phyloP scores from a whole-genome alignment of 2,329 filamentous ascomycete genomes.

The Paracorniculantispora psalliotae region DNA sequence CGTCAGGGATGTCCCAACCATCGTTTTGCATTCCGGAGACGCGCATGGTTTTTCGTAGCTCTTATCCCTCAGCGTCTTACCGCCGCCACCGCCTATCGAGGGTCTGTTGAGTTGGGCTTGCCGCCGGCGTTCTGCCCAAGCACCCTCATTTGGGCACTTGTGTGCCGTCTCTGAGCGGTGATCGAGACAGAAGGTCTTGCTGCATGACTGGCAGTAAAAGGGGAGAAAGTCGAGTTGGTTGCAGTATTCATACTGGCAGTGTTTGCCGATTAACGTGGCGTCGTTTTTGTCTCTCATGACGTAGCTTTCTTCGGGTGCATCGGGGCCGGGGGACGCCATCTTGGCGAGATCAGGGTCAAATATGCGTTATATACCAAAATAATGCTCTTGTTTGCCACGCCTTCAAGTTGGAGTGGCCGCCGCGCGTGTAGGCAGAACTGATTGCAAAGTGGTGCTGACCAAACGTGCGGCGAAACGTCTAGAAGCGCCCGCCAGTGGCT shows the following conservation, averaged over 20 bases:
- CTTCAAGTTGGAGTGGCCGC: background rate
- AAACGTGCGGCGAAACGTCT: conserved; percentile 12
- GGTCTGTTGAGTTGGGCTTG: conserved; percentile 48
- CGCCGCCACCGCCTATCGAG: conserved; percentile 44
- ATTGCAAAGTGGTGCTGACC: conserved; percentile 12
- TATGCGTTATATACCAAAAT: background rate
- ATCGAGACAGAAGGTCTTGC: conserved; percentile 81
- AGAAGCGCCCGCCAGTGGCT: conserved; percentile 10
- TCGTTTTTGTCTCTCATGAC: conserved; percentile 70
- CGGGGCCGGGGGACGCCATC: conserved; percentile 48
- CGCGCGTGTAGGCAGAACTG: conserved; percentile 8
- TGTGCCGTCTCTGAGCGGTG: conserved; percentile 85
- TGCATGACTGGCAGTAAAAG: conserved; percentile 88
- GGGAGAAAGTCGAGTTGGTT: conserved; percentile 94
- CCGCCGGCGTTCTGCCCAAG: conserved; percentile 56
- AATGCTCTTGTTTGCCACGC: background rate
- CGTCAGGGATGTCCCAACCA: conserved; percentile 62
- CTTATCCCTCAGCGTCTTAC: conserved; percentile 48
- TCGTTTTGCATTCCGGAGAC: conserved; percentile 60
- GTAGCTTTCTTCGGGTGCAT: conserved; percentile 51
- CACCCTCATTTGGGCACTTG: conserved; percentile 56
- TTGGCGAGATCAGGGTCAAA: conserved; percentile 16
- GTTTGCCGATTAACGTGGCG: conserved; percentile 77
- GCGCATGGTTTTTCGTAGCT: conserved; percentile 64
- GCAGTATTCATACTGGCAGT: conserved; percentile 90